phyloP scores from a whole-genome alignment of 1,284 basidiomycete genomes.

The Veloboletus limbatus region DNA sequence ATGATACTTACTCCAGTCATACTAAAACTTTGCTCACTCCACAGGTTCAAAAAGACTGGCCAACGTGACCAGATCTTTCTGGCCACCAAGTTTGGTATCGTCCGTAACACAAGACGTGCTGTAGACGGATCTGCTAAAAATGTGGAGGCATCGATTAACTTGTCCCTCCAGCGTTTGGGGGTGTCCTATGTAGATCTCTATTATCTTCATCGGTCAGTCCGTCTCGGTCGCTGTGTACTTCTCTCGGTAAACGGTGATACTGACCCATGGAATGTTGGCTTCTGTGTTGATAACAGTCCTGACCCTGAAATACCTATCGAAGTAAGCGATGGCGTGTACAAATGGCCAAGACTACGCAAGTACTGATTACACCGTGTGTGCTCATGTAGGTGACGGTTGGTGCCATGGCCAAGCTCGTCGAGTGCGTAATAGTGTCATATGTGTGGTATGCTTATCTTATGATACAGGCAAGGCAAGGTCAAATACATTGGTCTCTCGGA shows the following conservation, averaged over 20 bases:
- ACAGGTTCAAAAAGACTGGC: conserved; percentile 38
- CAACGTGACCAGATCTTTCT: conserved; percentile 45
- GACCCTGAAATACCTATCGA: conserved; percentile 21
- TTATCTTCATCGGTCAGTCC: conserved; percentile 30
- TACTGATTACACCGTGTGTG: neutral
- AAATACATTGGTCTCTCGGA: conserved; percentile 47
- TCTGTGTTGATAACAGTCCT: no score
- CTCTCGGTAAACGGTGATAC: neutral
- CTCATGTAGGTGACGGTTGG: conserved; percentile 31
- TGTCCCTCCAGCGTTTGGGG: conserved; percentile 32
- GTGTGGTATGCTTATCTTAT: neutral
- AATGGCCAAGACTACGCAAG: neutral
- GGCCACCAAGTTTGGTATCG: conserved; percentile 44
- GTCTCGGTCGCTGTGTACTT: neutral
- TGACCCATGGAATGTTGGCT: neutral
- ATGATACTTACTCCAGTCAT: neutral
- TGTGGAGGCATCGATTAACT: conserved; percentile 27
- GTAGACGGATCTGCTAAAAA: conserved; percentile 24
- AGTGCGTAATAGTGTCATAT: conserved; percentile 18
- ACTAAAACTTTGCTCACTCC: neutral
- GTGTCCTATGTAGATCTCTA: conserved; percentile 34
- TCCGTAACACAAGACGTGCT: conserved; percentile 4
- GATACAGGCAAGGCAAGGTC: conserved; percentile 37
- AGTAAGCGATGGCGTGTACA: conserved; percentile 3
- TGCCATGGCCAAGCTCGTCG: conserved; percentile 36